Evolutionary conservation across 371 early-diverging fungal species (phyloP).

Genomic region (Mucor circinelloides): DNA sequence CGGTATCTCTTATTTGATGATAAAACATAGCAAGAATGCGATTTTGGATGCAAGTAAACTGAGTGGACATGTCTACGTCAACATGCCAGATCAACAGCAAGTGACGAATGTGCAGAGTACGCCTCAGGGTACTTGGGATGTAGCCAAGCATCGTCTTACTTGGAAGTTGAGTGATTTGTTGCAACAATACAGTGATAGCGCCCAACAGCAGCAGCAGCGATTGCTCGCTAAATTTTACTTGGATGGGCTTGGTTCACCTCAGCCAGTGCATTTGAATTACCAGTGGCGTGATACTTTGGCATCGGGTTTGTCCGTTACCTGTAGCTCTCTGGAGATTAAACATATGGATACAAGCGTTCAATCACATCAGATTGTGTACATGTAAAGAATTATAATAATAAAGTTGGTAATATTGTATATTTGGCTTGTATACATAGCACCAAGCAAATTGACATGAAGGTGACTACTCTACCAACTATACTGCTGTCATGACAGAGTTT

Average conservation of each 20-base stretch:
- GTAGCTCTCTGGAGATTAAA: not conserved
- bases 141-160: not conserved
- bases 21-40: slow-evolving; percentile 8
- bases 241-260: not conserved
- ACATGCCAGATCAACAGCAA: not conserved
- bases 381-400: not conserved
- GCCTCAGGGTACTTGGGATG: slow-evolving; percentile 22
- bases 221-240: slow-evolving; percentile 16
- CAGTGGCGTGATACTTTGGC: not conserved
- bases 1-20: not conserved
- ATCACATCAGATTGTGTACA: not conserved
- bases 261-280: not conserved
- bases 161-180: slow-evolving; percentile 14
- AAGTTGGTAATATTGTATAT: too few species aligned
- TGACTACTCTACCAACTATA: not conserved
- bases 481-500: not conserved
- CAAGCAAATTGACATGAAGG: not conserved
- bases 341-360: not conserved
- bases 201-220: not conserved
- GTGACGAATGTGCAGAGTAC: slow-evolving; percentile 17
- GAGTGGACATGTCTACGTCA: not conserved
- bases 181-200: not conserved
- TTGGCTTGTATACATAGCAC: too few species aligned
- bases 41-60: not conserved
- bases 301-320: not conserved